phyloP scores from a whole-genome alignment of 1,284 basidiomycete genomes.

The Ganoderma lingzhi region DNA sequence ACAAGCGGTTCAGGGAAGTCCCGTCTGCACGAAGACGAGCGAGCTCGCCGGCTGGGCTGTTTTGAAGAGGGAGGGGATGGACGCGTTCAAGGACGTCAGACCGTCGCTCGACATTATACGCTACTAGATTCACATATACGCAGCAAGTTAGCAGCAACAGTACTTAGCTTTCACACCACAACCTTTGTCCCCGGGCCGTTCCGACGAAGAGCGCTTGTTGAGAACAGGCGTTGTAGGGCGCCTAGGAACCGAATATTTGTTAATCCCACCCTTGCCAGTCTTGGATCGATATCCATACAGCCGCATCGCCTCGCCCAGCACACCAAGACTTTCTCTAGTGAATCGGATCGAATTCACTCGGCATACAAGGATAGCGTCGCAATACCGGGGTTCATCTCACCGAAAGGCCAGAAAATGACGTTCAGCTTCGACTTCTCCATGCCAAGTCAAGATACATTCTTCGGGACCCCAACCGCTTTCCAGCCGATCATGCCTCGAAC shows the following conservation, averaged over 20 bases:
- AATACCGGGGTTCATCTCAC: neutral
- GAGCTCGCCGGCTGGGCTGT: neutral
- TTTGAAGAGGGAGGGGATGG: neutral
- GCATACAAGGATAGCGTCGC: neutral
- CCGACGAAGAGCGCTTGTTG: too few species aligned
- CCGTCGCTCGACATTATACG: neutral
- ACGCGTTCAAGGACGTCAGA: neutral
- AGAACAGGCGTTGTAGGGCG: too few species aligned
- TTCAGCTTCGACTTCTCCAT: conserved; percentile 8
- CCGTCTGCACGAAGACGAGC: neutral
- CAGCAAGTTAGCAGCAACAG: too few species aligned
- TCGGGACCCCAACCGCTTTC: conserved; percentile 8
- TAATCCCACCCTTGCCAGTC: too few species aligned
- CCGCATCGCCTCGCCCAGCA: too few species aligned
- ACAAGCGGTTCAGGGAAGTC: neutral
- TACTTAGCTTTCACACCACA: too few species aligned
- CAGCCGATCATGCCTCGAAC: neutral
- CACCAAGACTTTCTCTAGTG: too few species aligned
- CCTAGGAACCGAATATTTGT: too few species aligned
- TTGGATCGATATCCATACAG: too few species aligned
- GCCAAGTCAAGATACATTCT: neutral
- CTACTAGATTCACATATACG: neutral
- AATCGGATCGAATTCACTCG: too few species aligned
- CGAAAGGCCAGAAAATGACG: neutral
- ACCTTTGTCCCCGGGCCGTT: too few species aligned